phyloP scores from a whole-genome alignment of 352 stramenopile species.

The Phytopythium boreale region DNA sequence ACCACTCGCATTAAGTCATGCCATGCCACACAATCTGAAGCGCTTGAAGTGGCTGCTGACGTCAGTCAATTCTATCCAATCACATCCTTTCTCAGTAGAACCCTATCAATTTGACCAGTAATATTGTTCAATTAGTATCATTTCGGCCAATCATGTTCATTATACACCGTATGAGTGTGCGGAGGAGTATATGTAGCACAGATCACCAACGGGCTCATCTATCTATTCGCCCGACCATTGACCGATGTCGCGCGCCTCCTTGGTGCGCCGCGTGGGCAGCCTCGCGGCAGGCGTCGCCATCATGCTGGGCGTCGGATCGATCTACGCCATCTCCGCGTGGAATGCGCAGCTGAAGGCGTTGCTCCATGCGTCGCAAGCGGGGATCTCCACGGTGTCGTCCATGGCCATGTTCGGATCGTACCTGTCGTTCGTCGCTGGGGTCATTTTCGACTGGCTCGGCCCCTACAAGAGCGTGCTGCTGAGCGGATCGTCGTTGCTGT shows the following conservation, averaged over 20 bases:
- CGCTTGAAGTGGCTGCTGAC: background rate
- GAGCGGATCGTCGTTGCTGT: conserved; percentile 36
- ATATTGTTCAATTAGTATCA: background rate
- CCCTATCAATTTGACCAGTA: background rate
- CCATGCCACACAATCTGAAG: background rate
- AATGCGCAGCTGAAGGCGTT: conserved; percentile 80
- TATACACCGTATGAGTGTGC: background rate
- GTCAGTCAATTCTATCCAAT: conserved; percentile 3
- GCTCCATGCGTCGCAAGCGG: conserved; percentile 67
- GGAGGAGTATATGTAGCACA: too few species aligned
- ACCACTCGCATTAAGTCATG: background rate
- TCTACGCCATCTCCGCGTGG: conserved; percentile 81
- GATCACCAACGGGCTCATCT: background rate
- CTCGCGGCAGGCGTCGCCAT: conserved; percentile 55
- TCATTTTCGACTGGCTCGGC: conserved; percentile 69
- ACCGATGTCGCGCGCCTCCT: background rate
- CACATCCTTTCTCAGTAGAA: background rate
- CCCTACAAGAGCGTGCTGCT: conserved; percentile 56
- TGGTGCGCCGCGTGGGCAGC: conserved; percentile 31
- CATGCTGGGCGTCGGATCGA: conserved; percentile 73
- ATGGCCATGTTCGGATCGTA: conserved; percentile 78
- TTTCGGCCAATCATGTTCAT: background rate
- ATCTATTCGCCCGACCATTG: background rate
- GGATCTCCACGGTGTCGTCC: conserved; percentile 71
- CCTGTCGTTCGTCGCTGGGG: conserved; percentile 66